A percentile compares a stretch with the other conserved stretches of the same genome.
Conservation (phyloP, 768 basidiomycete species). For the Fibroporia radiculosa region DNA sequence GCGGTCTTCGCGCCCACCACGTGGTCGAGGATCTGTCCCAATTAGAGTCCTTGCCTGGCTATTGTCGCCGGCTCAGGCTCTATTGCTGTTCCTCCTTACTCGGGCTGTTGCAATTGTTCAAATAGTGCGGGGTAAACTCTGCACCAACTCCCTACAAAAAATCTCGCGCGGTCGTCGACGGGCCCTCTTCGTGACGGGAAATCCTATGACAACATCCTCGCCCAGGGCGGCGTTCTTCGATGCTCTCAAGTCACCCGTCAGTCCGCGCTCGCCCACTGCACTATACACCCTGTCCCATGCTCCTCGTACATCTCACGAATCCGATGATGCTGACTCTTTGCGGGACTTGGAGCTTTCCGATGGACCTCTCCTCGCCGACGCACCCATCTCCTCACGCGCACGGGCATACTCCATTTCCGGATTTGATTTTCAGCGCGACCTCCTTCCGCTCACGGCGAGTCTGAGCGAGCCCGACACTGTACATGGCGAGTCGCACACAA, state of each 20-base stretch:
- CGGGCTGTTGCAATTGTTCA: too few species aligned
- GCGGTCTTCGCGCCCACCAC: too few species aligned
- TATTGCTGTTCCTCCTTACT: too few species aligned
- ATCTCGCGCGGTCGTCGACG: too few species aligned
- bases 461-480: slow-evolving; percentile 59
- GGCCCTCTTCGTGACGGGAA: too few species aligned
- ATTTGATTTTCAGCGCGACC: slow-evolving; percentile 72
- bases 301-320: slow-evolving; percentile 46
- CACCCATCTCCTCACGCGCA: slow-evolving; percentile 21
- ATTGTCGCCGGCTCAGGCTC: too few species aligned
- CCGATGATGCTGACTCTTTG: slow-evolving; percentile 59
- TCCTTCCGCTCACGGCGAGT: slow-evolving; percentile 72
- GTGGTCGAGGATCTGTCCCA: too few species aligned
- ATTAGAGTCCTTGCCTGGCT: too few species aligned
- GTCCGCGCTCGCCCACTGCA: slow-evolving; percentile 12
- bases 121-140: too few species aligned
- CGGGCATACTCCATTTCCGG: slow-evolving; percentile 65
- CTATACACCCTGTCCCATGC: slow-evolving; percentile 31
- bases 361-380: slow-evolving; percentile 36
- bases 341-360: slow-evolving; percentile 74
- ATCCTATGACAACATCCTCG: slow-evolving; percentile 13
- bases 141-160: too few species aligned
- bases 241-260: slow-evolving; percentile 35
- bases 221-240: slow-evolving; percentile 19
- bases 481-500: slow-evolving; percentile 46